Percentiles rank a stretch among this genome's conserved stretches.
phyloP scores from a whole-genome alignment of 805 yeast genomes.

The Starmerella scarabaei region DNA sequence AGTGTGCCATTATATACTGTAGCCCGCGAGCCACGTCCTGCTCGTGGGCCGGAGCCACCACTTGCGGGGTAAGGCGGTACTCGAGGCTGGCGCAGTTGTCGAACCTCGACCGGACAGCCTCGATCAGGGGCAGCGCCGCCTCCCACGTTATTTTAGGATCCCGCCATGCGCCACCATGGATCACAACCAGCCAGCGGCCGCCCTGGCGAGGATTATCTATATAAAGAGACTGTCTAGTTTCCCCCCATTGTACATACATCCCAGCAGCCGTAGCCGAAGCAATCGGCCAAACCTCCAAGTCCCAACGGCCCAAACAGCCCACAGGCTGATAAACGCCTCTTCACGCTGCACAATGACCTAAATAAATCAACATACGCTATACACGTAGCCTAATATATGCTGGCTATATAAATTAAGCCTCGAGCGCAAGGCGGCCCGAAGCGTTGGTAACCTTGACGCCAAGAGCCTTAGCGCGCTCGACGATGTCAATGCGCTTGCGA shows the following conservation, averaged over 20 bases:
- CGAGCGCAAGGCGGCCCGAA: constrained; percentile 94
- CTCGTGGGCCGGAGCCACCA: constrained; percentile 49
- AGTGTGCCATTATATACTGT: constrained; percentile 17
- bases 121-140: constrained; percentile 31
- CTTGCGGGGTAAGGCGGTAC: constrained; percentile 53
- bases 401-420: constrained; percentile 50
- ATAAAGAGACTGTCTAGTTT: background rate
- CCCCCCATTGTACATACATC: background rate
- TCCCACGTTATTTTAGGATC: constrained; percentile 48
- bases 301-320: no score
- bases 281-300: background rate
- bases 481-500: constrained; percentile 92
- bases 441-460: constrained; percentile 99
- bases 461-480: constrained; percentile 93
- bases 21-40: constrained; percentile 42
- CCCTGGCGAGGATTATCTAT: no score
- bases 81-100: constrained; percentile 35
- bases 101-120: constrained; percentile 8
- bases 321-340: no score
- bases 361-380: no score
- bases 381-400: no score
- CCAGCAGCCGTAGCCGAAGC: background rate
- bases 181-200: constrained; percentile 37
- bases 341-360: no score
- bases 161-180: constrained; percentile 89